A percentile compares a stretch with the other conserved stretches of the same genome.
phyloP scores from a whole-genome alignment of 2,329 filamentous ascomycete genomes.

The Colletotrichum phormii region DNA sequence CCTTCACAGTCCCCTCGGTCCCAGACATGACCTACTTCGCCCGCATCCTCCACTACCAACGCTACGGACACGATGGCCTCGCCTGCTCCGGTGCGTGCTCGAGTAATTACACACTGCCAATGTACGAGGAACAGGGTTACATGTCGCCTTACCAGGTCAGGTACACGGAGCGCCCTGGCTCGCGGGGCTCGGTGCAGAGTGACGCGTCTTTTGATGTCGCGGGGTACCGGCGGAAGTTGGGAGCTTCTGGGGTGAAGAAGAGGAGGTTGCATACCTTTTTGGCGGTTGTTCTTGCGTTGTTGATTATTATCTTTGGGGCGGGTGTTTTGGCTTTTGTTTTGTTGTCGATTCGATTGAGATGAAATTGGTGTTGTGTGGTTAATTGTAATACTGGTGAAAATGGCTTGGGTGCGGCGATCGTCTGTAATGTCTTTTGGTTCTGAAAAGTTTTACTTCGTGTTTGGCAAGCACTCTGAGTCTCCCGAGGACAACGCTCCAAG shows the following conservation, averaged over 20 bases:
- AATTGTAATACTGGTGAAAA: too few species aligned
- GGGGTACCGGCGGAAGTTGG: not conserved
- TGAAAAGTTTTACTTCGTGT: too few species aligned
- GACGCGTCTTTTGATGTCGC: not conserved
- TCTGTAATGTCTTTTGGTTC: too few species aligned
- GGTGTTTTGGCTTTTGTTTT: constrained; percentile 15
- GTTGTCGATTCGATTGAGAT: not conserved
- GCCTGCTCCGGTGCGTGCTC: not conserved
- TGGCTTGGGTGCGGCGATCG: too few species aligned
- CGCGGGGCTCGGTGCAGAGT: not conserved
- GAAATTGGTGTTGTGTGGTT: too few species aligned
- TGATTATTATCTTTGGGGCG: constrained; percentile 1
- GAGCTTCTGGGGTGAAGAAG: not conserved
- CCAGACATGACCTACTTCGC: constrained; percentile 22
- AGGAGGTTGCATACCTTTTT: not conserved
- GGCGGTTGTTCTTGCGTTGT: not conserved
- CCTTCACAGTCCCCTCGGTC: not conserved
- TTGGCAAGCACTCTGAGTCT: too few species aligned
- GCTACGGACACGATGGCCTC: not conserved
- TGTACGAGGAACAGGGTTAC: constrained; percentile 7
- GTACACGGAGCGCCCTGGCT: not conserved
- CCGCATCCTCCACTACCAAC: constrained; percentile 1
- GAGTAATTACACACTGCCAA: not conserved
- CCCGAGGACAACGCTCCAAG: too few species aligned
- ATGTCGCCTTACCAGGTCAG: not conserved